Evolutionary conservation across 108 stramenopile species (phyloP), one percentile per base, ranked within the genome.

Genomic region (Cylindrotheca fusiformis): DNA sequence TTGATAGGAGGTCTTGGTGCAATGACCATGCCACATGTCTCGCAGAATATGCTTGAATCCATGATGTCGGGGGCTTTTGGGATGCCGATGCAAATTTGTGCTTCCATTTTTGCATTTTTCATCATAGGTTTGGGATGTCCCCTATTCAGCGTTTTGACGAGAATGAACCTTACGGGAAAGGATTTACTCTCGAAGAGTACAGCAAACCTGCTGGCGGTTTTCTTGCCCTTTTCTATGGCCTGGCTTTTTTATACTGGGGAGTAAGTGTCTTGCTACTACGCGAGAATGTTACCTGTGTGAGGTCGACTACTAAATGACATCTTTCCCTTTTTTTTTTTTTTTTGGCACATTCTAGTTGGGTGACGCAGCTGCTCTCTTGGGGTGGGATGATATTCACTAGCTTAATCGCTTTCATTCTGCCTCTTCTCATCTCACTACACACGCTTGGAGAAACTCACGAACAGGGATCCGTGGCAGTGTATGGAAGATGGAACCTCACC

Each of bases 121-220:
- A 91, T 88, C 45, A 81, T 91, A 49, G 90, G 86, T 18, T 52
- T 84, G 32, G 86, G 86, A 8, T 74, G 83, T 33, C 90, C 90
- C 17, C 63, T 91, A 17, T 88, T 86, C 56, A 77, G 69, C 36
- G 77, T 86, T 19, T 33, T 86, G 46, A 72, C 77, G 18, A 52
- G 85, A 30, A 69, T 80, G 69, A 81, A 76, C 57, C 48, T 86
- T n/a, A 71, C 72, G 3, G 68, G 78, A 22, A 75, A 70, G 21
- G 72, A 70, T 8, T 27, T 79, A n/a, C 69, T 77, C 55, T 65
- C 62, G 10, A 32, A 29, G 25, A 0, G 20, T 8, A 28, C 46
- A 8, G 76, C 67, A 46, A 79, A 83, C 55, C 2, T 80, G n/a
- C 36, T 85, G 1, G 82, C 82, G 14, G 79, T 81, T 1, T 77